Conservation (phyloP, 768 basidiomycete species). For the Holtermanniella nyarrowii region DNA sequence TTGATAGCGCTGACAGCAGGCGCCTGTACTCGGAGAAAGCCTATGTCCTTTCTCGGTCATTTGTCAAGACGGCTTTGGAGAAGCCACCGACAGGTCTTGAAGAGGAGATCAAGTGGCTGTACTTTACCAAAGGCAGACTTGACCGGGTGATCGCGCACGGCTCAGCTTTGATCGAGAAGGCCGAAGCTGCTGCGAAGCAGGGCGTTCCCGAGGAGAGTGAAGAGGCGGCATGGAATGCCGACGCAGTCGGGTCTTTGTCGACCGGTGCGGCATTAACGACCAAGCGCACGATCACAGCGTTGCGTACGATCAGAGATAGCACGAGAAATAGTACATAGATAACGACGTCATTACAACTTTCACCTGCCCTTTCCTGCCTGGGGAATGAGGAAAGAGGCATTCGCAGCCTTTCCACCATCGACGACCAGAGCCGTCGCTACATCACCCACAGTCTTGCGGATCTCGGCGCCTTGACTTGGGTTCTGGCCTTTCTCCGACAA, state of each 20-base stretch:
- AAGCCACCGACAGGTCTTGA: conserved; percentile 62
- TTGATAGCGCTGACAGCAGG: conserved; percentile 43
- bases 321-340: background rate
- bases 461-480: conserved; percentile 49
- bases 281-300: conserved; percentile 9
- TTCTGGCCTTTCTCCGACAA: conserved; percentile 50
- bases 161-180: conserved; percentile 57
- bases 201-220: conserved; percentile 11
- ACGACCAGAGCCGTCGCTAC: conserved; percentile 67
- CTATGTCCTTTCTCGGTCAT: conserved; percentile 78
- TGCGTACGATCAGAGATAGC: background rate
- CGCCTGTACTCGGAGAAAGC: conserved; percentile 89
- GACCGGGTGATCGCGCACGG: conserved; percentile 60
- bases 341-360: background rate
- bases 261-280: conserved; percentile 23
- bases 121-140: conserved; percentile 55
- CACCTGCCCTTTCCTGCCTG: conserved; percentile 24
- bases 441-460: conserved; percentile 76
- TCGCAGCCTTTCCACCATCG: conserved; percentile 39
- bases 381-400: conserved; percentile 40
- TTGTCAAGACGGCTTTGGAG: conserved; percentile 80
- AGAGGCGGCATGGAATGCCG: conserved; percentile 26
- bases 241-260: conserved; percentile 26
- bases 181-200: conserved; percentile 40
- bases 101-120: conserved; percentile 62